phyloP scores from a whole-genome alignment of 305 asterid species.

The Fraxinus nigra region DNA sequence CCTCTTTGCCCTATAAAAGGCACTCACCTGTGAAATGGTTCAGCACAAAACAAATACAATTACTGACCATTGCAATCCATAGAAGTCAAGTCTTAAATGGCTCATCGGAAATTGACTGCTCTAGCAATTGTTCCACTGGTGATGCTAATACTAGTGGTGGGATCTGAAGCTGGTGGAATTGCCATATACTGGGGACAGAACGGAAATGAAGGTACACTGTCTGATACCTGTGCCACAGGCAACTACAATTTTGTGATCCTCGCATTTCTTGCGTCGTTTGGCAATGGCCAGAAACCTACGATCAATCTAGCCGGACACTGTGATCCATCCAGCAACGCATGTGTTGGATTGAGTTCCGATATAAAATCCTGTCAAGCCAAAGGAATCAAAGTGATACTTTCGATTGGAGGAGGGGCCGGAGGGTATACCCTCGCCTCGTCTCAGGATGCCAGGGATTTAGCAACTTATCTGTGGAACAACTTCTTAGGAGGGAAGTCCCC shows the following conservation, averaged over 20 bases:
- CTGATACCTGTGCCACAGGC: constrained; percentile 2
- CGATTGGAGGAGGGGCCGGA: constrained; percentile 14
- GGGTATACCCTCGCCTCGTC: constrained; percentile 1
- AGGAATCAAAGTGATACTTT: constrained; percentile 5
- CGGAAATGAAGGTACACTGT: constrained; percentile 8
- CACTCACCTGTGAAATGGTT: background rate
- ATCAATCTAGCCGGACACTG: constrained; percentile 11
- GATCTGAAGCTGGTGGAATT: constrained; percentile 10
- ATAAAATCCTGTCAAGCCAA: constrained; percentile 7
- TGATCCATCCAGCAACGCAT: constrained; percentile 10
- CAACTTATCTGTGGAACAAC: constrained; percentile 1
- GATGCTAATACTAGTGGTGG: background rate
- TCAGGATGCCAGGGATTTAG: constrained; percentile 2
- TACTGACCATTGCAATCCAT: background rate
- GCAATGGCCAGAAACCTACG: constrained; percentile 3
- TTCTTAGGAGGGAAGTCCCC: constrained; percentile 7
- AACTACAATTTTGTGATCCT: constrained; percentile 6
- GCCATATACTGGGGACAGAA: constrained; percentile 7
- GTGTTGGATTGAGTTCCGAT: background rate
- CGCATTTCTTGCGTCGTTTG: constrained; percentile 2
- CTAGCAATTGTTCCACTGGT: background rate
- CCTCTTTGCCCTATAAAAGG: constrained; percentile 23
- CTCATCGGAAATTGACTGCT: background rate
- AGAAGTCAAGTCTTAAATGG: background rate
- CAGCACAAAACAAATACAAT: constrained; percentile 14